Evolutionary conservation across 192 early-diverging fungal genomes (phyloP).

Genomic region (Umbelopsis sp.): DNA sequence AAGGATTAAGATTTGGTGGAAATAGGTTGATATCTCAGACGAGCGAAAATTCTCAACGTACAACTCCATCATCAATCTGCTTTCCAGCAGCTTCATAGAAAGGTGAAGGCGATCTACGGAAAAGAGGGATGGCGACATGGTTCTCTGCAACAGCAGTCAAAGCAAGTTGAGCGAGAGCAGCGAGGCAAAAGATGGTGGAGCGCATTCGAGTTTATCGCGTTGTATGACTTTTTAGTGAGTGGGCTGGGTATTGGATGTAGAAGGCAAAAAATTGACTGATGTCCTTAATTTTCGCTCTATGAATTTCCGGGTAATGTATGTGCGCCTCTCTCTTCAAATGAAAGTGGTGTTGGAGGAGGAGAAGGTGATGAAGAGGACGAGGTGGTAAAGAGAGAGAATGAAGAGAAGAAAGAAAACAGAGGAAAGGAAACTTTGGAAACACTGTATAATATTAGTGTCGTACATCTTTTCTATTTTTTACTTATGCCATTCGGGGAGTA

Average conservation of each 20-base stretch:
- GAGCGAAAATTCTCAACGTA: constrained; percentile 16
- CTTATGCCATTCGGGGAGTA: constrained; percentile 23
- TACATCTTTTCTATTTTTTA: constrained; percentile 22
- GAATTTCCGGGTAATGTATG: too few species aligned
- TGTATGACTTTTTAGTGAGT: constrained; percentile 7
- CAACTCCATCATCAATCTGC: constrained; percentile 34
- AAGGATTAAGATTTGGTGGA: neutral
- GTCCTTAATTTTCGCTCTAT: neutral
- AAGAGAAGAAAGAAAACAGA: constrained; percentile 3
- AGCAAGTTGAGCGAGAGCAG: constrained; percentile 35
- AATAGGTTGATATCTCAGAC: neutral
- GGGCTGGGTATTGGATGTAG: neutral
- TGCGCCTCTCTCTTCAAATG: neutral
- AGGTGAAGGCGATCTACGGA: constrained; percentile 24
- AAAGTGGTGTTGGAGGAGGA: neutral
- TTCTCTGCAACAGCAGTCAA: constrained; percentile 33
- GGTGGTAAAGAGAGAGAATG: neutral
- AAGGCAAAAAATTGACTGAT: neutral
- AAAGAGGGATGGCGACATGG: constrained; percentile 32
- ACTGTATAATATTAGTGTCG: neutral
- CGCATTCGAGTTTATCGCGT: constrained; percentile 28
- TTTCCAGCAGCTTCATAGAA: constrained; percentile 25
- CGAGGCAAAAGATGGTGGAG: constrained; percentile 34
- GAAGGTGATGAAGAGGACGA: neutral
- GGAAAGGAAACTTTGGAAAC: constrained; percentile 19